phyloP scores from a whole-genome alignment of 2,329 filamentous ascomycete species.

The Venturia asperata region DNA sequence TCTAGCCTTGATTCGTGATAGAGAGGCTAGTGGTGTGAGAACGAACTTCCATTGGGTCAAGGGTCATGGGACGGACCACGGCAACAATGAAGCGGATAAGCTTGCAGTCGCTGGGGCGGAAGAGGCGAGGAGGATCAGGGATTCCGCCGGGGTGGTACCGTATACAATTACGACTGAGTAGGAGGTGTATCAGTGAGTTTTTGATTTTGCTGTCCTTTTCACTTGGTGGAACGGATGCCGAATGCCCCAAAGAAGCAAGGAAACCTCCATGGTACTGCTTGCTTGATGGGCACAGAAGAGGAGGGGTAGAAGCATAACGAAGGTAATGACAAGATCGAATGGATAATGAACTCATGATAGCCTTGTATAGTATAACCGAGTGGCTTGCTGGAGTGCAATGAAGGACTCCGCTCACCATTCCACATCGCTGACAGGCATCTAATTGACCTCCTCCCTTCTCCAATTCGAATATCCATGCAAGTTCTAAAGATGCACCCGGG shows the following conservation, averaged over 20 bases:
- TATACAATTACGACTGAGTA: not conserved
- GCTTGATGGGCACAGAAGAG: not conserved
- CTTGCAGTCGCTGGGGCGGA: constrained; percentile 64
- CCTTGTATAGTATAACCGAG: not conserved
- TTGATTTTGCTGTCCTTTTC: not conserved
- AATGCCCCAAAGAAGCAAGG: not conserved
- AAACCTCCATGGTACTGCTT: not conserved
- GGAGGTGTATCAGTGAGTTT: not conserved
- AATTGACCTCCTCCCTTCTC: too few relatives aligned
- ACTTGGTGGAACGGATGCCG: not conserved
- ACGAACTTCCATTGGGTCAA: constrained; percentile 85
- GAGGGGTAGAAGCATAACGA: not conserved
- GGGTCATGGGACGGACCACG: constrained; percentile 65
- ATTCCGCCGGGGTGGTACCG: not conserved
- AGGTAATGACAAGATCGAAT: not conserved
- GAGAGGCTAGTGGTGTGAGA: constrained; percentile 50
- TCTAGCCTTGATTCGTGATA: constrained; percentile 61
- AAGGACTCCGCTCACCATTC: not conserved
- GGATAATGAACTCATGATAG: not conserved
- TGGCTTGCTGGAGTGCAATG: not conserved
- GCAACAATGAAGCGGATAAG: constrained; percentile 74
- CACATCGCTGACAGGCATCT: not conserved
- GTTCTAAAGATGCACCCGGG: too few relatives aligned
- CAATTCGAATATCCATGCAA: too few relatives aligned
- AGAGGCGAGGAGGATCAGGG: constrained; percentile 25